Percentiles rank a stretch among this genome's conserved stretches.
Conservation (phyloP, 2,329 filamentous ascomycete species). For the Fusarium siculi region DNA sequence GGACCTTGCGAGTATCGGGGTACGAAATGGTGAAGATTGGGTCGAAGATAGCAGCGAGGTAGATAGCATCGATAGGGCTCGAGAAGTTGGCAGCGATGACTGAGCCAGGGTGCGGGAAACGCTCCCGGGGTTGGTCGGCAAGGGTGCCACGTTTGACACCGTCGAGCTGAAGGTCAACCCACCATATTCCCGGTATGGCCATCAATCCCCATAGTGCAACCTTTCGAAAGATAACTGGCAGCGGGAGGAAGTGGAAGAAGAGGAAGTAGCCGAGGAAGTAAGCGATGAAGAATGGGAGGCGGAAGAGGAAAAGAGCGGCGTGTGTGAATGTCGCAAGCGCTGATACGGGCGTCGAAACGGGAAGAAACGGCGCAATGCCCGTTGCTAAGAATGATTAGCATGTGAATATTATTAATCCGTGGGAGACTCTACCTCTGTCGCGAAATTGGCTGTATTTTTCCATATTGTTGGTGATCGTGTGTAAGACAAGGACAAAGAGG, state of each 20-base stretch:
- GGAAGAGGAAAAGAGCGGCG: conserved; percentile 79
- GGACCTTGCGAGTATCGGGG: conserved; percentile 77
- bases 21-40: conserved; percentile 92
- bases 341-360: conserved; percentile 74
- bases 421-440: conserved; percentile 75
- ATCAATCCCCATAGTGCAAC: conserved; percentile 88
- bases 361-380: conserved; percentile 95
- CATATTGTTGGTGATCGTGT: conserved; percentile 62
- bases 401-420: conserved; percentile 5
- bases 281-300: conserved; percentile 79
- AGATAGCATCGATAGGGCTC: conserved; percentile 91
- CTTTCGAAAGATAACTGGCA: conserved; percentile 75
- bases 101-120: conserved; percentile 81
- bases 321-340: conserved; percentile 72
- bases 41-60: conserved; percentile 95
- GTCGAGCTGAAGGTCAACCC: conserved; percentile 98
- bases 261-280: conserved; percentile 79
- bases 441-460: conserved; percentile 96
- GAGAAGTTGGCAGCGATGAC: conserved; percentile 93
- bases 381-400: conserved; percentile 69
- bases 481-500: conserved; percentile 24
- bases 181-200: conserved; percentile 93
- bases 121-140: conserved; percentile 75
- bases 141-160: conserved; percentile 93
- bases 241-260: conserved; percentile 82